These are phyloP conservation scores for Ogataea kodamae DNA, from an alignment of 805 yeast species.

Conservation along the genomic window DNA sequence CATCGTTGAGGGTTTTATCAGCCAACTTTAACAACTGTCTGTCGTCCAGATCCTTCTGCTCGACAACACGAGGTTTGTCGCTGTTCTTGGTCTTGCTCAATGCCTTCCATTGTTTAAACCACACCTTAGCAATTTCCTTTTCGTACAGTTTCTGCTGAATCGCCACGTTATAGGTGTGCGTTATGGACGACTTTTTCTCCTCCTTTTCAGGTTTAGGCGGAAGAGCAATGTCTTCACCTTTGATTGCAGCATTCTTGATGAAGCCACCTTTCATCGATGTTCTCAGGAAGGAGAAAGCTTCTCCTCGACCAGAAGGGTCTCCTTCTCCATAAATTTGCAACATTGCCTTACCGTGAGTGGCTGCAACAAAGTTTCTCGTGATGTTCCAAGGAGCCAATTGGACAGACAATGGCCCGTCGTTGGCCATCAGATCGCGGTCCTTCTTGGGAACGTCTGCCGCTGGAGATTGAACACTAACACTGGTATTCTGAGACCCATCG, in stretches of 20 bases:
- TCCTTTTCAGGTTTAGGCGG: conserved; percentile 24
- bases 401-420: conserved; percentile 67
- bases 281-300: conserved; percentile 81
- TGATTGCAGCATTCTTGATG: conserved; percentile 25
- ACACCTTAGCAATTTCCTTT: conserved; percentile 80
- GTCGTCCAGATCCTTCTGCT: conserved; percentile 18
- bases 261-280: conserved; percentile 97
- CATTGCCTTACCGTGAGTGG: conserved; percentile 97
- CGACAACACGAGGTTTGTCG: conserved; percentile 23
- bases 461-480: conserved; percentile 5
- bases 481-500: conserved; percentile 11
- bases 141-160: conserved; percentile 89
- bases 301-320: conserved; percentile 89
- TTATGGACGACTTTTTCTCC: conserved; percentile 43
- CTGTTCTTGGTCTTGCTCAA: conserved; percentile 38
- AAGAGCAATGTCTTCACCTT: conserved; percentile 15
- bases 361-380: conserved; percentile 85
- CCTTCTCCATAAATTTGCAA: conserved; percentile 91
- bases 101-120: conserved; percentile 78
- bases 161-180: conserved; percentile 77
- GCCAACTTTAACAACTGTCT: conserved; percentile 34
- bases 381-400: conserved; percentile 92
- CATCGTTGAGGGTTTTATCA: conserved; percentile 30
- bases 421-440: conserved; percentile 34
- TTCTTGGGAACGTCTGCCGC: conserved; percentile 14